Evolutionary conservation across 1,139 yeast species (phyloP).

Genomic region (Candida frijolesensis): DNA sequence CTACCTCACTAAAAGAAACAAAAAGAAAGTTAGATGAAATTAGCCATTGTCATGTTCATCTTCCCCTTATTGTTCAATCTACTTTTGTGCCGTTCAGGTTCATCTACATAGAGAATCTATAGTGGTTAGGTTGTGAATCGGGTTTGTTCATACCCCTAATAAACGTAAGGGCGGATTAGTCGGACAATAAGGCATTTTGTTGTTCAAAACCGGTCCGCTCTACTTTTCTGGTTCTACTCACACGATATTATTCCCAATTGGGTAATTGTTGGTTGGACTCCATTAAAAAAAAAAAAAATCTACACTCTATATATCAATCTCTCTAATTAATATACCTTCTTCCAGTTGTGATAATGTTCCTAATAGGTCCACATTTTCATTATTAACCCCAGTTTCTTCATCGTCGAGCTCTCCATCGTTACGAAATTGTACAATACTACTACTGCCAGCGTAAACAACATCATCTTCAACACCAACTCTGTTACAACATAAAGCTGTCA

Average conservation of each 20-base stretch:
- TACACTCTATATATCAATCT: conserved; percentile 39
- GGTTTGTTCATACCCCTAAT: too few species aligned
- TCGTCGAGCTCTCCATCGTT: conserved; percentile 22
- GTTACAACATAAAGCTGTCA: conserved; percentile 59
- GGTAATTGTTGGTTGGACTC: not conserved
- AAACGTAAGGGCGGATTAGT: too few species aligned
- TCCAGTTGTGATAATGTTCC: conserved; percentile 62
- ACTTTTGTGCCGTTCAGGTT: too few species aligned
- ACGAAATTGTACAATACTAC: conserved; percentile 56
- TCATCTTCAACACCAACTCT: conserved; percentile 75
- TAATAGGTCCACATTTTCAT: conserved; percentile 52
- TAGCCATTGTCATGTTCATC: too few species aligned
- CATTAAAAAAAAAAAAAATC: not conserved
- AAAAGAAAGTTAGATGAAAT: too few species aligned
- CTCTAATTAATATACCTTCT: conserved; percentile 64
- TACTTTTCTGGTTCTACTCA: not conserved
- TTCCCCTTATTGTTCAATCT: too few species aligned
- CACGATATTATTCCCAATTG: not conserved
- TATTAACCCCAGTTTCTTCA: conserved; percentile 20
- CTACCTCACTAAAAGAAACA: too few species aligned
- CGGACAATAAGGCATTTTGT: too few species aligned
- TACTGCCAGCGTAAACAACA: conserved; percentile 73
- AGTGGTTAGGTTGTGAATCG: too few species aligned
- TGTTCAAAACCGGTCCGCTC: too few species aligned
- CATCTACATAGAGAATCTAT: too few species aligned